Base-by-base conservation (phyloP, 73 alveolate species). In the Stentor roeselii region DNA sequence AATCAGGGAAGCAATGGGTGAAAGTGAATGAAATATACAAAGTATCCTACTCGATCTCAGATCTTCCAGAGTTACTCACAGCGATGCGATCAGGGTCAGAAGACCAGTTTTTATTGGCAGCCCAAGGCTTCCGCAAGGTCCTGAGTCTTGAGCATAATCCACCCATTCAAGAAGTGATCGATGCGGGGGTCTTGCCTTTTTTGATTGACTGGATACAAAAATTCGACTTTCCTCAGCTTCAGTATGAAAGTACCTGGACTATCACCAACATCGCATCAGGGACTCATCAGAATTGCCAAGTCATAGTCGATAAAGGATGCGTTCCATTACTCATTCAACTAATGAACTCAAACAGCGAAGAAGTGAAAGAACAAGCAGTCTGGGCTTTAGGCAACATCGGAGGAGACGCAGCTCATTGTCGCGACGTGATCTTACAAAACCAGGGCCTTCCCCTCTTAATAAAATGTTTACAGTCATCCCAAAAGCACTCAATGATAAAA, bases 361-460 rank as follows among this genome's bases (percentile, higher is more conserved):
- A 96, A 77, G 95, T 96, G 59, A 91, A 86, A 27, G 97, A 94
- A 75, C 97, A 96, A 80, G 97, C 98, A 0, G 92, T 97, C 59
- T 97, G 99, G 99, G 96, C 98, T 4, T 86, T 98, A 3, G 99
- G 99, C 39, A 98, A 98, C 89, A 95, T 98, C 82, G 97, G 99
- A 3, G 98, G 99, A 42, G 99, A 96, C 59, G 84, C 96, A 82
- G 36, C 86, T 58, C 86, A 94, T 60, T 90, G 86, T 60, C 91
- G 99, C 82, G 98, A 95, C 83, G 59, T 89, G 4, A 88, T 98
- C 75, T 88, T 96, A 31, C 83, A 88, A 40, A 91, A 82, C 27
- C 97, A 96, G 59, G 96, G 97, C n/a, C 90, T 94, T 38, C 92
- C 88, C 39, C 96, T 97, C 41, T 88, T 98, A 36, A 86, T 97